Evolutionary conservation across 2,329 filamentous ascomycete species (phyloP).

Genomic region (Cordyceps javanica): DNA sequence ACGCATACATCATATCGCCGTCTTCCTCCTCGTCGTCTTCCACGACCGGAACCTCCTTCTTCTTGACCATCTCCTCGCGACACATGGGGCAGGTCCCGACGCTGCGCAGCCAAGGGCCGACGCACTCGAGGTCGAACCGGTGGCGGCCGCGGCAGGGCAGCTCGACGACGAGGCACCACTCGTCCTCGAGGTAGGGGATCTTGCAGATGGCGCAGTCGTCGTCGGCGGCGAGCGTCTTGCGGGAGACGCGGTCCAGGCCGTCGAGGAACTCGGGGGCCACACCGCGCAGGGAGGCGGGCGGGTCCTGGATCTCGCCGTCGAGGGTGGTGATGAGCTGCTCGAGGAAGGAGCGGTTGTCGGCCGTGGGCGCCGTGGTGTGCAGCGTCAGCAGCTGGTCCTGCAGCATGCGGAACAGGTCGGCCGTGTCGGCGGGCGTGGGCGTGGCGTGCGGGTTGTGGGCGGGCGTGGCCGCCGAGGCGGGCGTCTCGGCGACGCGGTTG

Average conservation of each 20-base stretch:
- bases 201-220: slow-evolving; percentile 59
- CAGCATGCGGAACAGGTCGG: slow-evolving; percentile 51
- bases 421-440: slow-evolving; percentile 54
- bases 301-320: slow-evolving; percentile 44
- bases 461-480: slow-evolving; percentile 24
- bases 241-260: slow-evolving; percentile 50
- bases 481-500: slow-evolving; percentile 40
- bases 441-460: slow-evolving; percentile 50
- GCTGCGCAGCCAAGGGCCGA: slow-evolving; percentile 57
- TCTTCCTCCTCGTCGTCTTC: slow-evolving; percentile 47
- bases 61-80: slow-evolving; percentile 52
- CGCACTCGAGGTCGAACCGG: slow-evolving; percentile 61
- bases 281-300: slow-evolving; percentile 46
- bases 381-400: slow-evolving; percentile 52
- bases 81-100: slow-evolving; percentile 62
- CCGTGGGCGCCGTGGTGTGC: slow-evolving; percentile 41
- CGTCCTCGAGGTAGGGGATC: slow-evolving; percentile 54
- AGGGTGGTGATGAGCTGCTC: slow-evolving; percentile 41
- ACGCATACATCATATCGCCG: slow-evolving; percentile 43
- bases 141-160: slow-evolving; percentile 55
- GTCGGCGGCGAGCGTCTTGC: slow-evolving; percentile 42
- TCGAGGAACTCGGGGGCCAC: slow-evolving; percentile 56
- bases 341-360: slow-evolving; percentile 45
- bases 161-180: slow-evolving; percentile 57
- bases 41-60: slow-evolving; percentile 39